Evolutionary conservation across 441 rosid species (phyloP).

Genomic region (Corymbia calophylla): DNA sequence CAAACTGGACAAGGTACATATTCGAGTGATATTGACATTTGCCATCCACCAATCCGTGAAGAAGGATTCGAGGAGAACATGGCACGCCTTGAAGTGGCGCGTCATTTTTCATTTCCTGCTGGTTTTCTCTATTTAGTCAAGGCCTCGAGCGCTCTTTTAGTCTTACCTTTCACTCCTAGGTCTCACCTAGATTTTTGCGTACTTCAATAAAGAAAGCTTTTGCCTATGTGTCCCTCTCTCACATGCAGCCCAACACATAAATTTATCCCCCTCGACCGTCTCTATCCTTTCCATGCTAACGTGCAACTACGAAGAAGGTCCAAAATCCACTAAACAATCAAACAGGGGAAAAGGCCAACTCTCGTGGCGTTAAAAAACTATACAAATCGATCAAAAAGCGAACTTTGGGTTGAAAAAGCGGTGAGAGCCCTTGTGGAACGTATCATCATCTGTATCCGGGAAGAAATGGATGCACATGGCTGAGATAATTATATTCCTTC

Average conservation of each 20-base stretch:
- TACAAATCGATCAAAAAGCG: neutral
- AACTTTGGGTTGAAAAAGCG: slow-evolving; percentile 17
- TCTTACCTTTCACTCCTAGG: slow-evolving; percentile 11
- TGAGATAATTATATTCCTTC: slow-evolving; percentile 28
- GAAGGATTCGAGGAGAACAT: neutral
- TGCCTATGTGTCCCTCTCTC: slow-evolving; percentile 29
- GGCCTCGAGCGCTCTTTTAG: neutral
- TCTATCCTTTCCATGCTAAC: neutral
- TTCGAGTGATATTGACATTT: neutral
- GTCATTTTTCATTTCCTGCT: neutral
- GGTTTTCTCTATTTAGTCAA: neutral
- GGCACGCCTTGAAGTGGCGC: neutral
- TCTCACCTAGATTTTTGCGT: slow-evolving; percentile 31
- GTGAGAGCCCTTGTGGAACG: slow-evolving; percentile 28
- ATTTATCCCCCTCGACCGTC: slow-evolving; percentile 13
- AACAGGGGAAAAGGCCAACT: slow-evolving; percentile 1
- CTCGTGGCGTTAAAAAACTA: slow-evolving; percentile 11
- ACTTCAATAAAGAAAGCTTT: slow-evolving; percentile 31
- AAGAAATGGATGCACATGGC: slow-evolving; percentile 56
- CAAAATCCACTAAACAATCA: slow-evolving; percentile 2
- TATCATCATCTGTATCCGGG: slow-evolving; percentile 28
- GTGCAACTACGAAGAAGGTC: slow-evolving; percentile 4
- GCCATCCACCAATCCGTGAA: neutral
- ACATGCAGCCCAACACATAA: slow-evolving; percentile 52
- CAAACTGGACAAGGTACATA: neutral